These are phyloP conservation scores for Boletus eberwhitei DNA, from an alignment of 768 basidiomycete genomes.

Conservation along the genomic window DNA sequence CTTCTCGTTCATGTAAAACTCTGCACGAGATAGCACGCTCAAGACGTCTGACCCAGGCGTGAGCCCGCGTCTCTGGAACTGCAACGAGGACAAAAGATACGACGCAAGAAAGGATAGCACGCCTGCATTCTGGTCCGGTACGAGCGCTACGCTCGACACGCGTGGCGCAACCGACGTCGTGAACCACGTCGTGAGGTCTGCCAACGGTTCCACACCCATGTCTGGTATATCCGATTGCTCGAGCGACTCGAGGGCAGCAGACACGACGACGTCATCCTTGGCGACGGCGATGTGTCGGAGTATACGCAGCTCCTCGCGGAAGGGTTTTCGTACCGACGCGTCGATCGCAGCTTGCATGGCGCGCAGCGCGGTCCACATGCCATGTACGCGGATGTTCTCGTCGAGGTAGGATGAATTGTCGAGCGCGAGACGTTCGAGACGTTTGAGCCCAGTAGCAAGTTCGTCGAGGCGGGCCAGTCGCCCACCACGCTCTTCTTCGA, in stretches of 20 bases:
- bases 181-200: conserved; percentile 92
- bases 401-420: conserved; percentile 91
- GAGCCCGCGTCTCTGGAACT: conserved; percentile 78
- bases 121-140: conserved; percentile 88
- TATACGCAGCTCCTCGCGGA: conserved; percentile 85
- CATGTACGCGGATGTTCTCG: conserved; percentile 88
- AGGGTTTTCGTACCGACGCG: conserved; percentile 69
- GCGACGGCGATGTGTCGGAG: conserved; percentile 71
- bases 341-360: conserved; percentile 68
- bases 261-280: conserved; percentile 65
- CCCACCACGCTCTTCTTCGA: conserved; percentile 95
- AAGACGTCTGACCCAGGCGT: conserved; percentile 74
- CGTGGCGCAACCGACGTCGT: conserved; percentile 75
- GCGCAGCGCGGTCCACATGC: conserved; percentile 90
- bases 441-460: conserved; percentile 84
- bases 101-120: conserved; percentile 84
- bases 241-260: conserved; percentile 63
- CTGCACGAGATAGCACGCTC: conserved; percentile 83
- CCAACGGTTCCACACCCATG: conserved; percentile 82
- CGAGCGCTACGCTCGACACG: conserved; percentile 84
- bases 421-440: conserved; percentile 84
- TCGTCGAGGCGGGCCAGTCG: conserved; percentile 93
- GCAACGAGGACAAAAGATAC: conserved; percentile 66
- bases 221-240: conserved; percentile 73
- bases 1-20: conserved; percentile 87